Evolutionary conservation across 805 yeast genomes (phyloP), one percentile per base, ranked within the genome.

Genomic region (Candida insectalens): DNA sequence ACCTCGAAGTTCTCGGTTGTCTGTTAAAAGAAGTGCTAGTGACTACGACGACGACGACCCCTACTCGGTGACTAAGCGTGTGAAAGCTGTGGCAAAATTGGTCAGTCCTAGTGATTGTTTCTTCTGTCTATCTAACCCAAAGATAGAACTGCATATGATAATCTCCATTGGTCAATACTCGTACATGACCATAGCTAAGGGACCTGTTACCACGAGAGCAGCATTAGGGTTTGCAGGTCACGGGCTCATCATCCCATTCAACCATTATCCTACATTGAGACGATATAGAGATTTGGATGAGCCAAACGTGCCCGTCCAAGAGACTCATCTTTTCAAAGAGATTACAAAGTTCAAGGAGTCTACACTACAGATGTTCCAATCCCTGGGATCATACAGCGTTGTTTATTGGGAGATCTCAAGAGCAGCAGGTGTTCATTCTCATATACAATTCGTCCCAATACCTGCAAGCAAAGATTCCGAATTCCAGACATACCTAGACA

Each of bases 111-210:
- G 61, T 10, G 57, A 62, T 29, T 87, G 96, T 50, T 87, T 83
- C 56, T 83, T 87, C 49, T 87, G 96, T 51, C 65, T 87, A 14
- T 73, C 89, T 1, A 84, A 83, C 47, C 82, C 94, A 0, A 69
- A 76, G 10, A 66, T 82, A 5, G 88, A 80, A 42, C 64, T 82
- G 2, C 94, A 85, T 52, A 74, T 88, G 80, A 72, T 87, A 9
- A 66, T 85, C 1, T 71, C 92, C 0, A 79, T 88, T 34, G 89
- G 83, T 1, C 67, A 68, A 9, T 60, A 63, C 30, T 58, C 74
- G 0, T 87, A 85, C 50, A 33, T 87, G 37, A 78, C 96, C 0
- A 64, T 77, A 12, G 94, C 95, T 1, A 85, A 82, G 49, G 96
- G 96, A 0, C 96, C 96, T 0, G 55, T 87, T 14, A 71, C 83